These are phyloP conservation scores for Ogataea chonburiensis DNA, from an alignment of 805 yeast genomes.

Conservation along the genomic window DNA sequence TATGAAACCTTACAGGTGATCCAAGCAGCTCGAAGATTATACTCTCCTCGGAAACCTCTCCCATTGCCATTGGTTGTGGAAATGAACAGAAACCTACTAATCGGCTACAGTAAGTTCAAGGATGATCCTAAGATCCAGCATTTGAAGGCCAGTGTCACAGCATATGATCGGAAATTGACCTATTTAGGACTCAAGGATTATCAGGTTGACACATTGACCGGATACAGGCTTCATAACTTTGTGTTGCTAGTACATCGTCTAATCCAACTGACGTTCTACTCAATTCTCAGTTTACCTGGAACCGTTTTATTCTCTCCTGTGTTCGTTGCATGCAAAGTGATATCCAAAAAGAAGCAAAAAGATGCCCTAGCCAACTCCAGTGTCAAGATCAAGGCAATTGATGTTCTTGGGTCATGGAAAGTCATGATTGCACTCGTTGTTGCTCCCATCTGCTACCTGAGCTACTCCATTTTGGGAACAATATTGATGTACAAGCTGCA, in stretches of 20 bases:
- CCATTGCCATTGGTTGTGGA: slow-evolving; percentile 87
- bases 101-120: slow-evolving; percentile 74
- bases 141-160: slow-evolving; percentile 60
- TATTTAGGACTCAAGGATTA: slow-evolving; percentile 69
- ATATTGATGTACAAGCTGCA: slow-evolving; percentile 22
- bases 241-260: slow-evolving; percentile 58
- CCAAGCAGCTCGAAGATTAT: slow-evolving; percentile 89
- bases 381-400: slow-evolving; percentile 87
- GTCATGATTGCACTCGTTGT: slow-evolving; percentile 81
- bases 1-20: slow-evolving; percentile 86
- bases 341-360: slow-evolving; percentile 69
- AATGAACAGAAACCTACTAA: slow-evolving; percentile 80
- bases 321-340: slow-evolving; percentile 67
- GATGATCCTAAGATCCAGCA: slow-evolving; percentile 68
- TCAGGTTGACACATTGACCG: slow-evolving; percentile 58
- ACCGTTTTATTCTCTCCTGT: slow-evolving; percentile 85
- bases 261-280: slow-evolving; percentile 51
- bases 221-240: slow-evolving; percentile 48
- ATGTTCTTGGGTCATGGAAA: slow-evolving; percentile 96
- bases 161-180: slow-evolving; percentile 64
- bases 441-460: slow-evolving; percentile 79
- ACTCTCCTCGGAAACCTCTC: slow-evolving; percentile 64
- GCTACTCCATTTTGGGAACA: slow-evolving; percentile 67
- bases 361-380: slow-evolving; percentile 81
- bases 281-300: slow-evolving; percentile 79